A percentile compares a stretch with the other conserved stretches of the same genome.
phyloP scores from a whole-genome alignment of 768 basidiomycete genomes.

The Russula abietina region DNA sequence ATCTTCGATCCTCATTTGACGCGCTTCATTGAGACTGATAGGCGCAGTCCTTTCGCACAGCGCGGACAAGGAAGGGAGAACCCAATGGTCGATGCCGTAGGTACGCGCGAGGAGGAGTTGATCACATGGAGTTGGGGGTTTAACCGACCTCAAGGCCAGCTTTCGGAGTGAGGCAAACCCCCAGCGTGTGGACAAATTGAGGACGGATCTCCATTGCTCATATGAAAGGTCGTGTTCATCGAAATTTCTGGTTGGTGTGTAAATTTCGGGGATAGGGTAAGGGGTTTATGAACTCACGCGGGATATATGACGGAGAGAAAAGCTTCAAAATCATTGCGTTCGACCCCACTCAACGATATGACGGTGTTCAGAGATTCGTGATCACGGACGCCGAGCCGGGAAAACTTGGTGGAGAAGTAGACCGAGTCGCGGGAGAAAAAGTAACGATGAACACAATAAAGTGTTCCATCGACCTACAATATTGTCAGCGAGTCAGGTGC shows the following conservation, averaged over 20 bases:
- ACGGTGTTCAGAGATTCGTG: conserved; percentile 6
- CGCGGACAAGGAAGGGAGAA: conserved; percentile 16
- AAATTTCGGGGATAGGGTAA: neutral
- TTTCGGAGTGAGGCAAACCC: conserved; percentile 30
- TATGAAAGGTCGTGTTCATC: conserved; percentile 16
- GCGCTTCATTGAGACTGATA: conserved; percentile 12
- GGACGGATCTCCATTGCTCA: conserved; percentile 30
- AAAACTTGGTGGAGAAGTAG: conserved; percentile 17
- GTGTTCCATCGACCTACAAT: conserved; percentile 14
- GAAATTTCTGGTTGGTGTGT: conserved; percentile 5
- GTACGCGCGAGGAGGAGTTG: conserved; percentile 21
- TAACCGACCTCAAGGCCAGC: conserved; percentile 16
- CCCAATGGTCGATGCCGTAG: conserved; percentile 18
- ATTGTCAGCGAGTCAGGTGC: neutral
- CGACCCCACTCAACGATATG: conserved; percentile 8
- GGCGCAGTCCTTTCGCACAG: conserved; percentile 16
- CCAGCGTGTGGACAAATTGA: conserved; percentile 30
- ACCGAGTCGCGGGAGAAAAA: conserved; percentile 23
- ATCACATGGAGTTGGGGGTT: conserved; percentile 16
- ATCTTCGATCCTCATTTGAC: conserved; percentile 15
- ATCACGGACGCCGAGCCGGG: conserved; percentile 3
- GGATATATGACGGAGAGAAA: conserved; percentile 25
- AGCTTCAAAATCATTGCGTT: conserved; percentile 18
- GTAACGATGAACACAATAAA: conserved; percentile 22
- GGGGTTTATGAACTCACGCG: conserved; percentile 5